Conservation (phyloP, 2,329 filamentous ascomycete genomes). For the Fusarium sp. region DNA sequence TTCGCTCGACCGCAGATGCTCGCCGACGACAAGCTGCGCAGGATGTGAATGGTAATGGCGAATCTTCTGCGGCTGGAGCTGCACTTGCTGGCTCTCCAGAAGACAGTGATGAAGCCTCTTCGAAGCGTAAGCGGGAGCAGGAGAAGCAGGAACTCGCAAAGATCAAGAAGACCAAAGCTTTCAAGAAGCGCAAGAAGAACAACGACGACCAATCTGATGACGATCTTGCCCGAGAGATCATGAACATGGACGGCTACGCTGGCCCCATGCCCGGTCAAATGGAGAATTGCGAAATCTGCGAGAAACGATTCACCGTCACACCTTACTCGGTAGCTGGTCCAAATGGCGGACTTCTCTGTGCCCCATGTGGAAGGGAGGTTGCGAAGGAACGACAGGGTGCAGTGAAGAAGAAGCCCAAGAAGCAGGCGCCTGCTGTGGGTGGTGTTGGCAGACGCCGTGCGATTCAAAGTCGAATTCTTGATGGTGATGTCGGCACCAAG, state of each 20-base stretch:
- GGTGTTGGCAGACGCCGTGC: slow-evolving; percentile 76
- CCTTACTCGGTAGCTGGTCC: slow-evolving; percentile 86
- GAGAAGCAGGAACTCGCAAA: slow-evolving; percentile 67
- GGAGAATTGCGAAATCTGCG: slow-evolving; percentile 87
- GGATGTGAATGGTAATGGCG: slow-evolving; percentile 42
- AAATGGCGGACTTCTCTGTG: slow-evolving; percentile 87
- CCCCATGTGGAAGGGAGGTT: slow-evolving; percentile 80
- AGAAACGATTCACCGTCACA: slow-evolving; percentile 92
- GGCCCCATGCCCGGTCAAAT: slow-evolving; percentile 83
- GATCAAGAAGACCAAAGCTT: slow-evolving; percentile 70
- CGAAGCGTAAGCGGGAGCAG: slow-evolving; percentile 57
- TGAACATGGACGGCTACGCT: slow-evolving; percentile 54
- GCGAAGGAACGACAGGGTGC: slow-evolving; percentile 68
- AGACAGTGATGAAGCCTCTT: slow-evolving; percentile 40
- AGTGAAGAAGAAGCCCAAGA: slow-evolving; percentile 61
- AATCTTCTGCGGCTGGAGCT: slow-evolving; percentile 31
- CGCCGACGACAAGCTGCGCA: slow-evolving; percentile 57
- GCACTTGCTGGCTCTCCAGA: slow-evolving; percentile 47
- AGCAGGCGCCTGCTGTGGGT: slow-evolving; percentile 59
- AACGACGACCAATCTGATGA: slow-evolving; percentile 55
- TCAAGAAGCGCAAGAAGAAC: slow-evolving; percentile 64
- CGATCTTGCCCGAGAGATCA: slow-evolving; percentile 62
- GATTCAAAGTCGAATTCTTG: slow-evolving; percentile 84
- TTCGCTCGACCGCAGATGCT: slow-evolving; percentile 62
- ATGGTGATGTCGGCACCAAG: slow-evolving; percentile 79